These are phyloP conservation scores for Chaetoscypha palmicola DNA, from an alignment of 2,329 filamentous ascomycete genomes.

Conservation along the genomic window DNA sequence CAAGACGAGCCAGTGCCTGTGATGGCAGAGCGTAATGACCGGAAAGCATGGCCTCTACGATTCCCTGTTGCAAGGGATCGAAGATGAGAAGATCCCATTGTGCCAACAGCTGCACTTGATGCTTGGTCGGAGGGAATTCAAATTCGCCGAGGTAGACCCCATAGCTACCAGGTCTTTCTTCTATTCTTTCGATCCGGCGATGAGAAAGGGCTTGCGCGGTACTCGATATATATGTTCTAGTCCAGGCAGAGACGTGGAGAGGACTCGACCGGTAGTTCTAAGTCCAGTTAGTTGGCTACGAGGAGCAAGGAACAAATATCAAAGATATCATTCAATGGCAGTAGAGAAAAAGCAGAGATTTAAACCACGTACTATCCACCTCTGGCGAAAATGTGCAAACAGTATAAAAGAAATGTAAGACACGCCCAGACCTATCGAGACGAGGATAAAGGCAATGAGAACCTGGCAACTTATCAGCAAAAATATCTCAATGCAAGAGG, in stretches of 20 bases:
- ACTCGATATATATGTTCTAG: slow-evolving; percentile 16
- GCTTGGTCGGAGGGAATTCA: slow-evolving; percentile 26
- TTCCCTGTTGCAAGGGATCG: slow-evolving; percentile 35
- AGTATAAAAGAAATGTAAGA: slow-evolving; percentile 15
- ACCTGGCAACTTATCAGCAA: slow-evolving; percentile 18
- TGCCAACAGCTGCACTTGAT: slow-evolving; percentile 32
- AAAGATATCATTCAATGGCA: too few species aligned
- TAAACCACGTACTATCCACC: slow-evolving; percentile 7
- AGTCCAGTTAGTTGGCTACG: neutral
- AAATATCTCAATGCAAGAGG: neutral
- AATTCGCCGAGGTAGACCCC: slow-evolving; percentile 39
- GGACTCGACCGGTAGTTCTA: slow-evolving; percentile 14
- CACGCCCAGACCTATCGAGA: slow-evolving; percentile 18
- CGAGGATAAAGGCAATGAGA: slow-evolving; percentile 23
- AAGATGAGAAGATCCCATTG: slow-evolving; percentile 39
- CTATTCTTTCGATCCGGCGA: slow-evolving; percentile 13
- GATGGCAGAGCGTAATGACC: slow-evolving; percentile 13
- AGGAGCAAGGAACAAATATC: too few species aligned
- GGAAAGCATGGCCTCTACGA: slow-evolving; percentile 30
- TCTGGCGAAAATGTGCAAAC: slow-evolving; percentile 6
- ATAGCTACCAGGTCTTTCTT: slow-evolving; percentile 21
- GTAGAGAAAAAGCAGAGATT: neutral
- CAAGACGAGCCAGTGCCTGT: slow-evolving; percentile 21
- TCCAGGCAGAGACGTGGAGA: slow-evolving; percentile 7
- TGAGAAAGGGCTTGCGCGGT: slow-evolving; percentile 10